Percentiles rank a stretch among this genome's conserved stretches.
phyloP scores from a whole-genome alignment of 257 asterid species.

The Hygrophila difformis region DNA sequence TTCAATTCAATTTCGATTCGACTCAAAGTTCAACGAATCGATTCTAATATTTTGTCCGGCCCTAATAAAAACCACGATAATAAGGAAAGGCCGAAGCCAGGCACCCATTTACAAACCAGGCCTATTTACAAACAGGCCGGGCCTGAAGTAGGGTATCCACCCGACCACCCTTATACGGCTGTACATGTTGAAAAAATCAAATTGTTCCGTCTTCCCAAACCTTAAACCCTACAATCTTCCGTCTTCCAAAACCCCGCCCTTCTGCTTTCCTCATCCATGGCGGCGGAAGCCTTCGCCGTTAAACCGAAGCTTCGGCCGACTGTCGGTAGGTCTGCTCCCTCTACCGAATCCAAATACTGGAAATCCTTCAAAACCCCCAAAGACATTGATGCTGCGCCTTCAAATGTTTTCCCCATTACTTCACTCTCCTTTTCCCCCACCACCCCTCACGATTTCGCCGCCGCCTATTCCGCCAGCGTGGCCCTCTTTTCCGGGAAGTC shows the following conservation, averaged over 20 bases:
- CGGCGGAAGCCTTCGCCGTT: conserved; percentile 53
- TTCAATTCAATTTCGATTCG: too few species aligned
- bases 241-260: too few species aligned
- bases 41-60: too few species aligned
- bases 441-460: conserved; percentile 77
- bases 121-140: too few species aligned
- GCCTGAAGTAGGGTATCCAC: too few species aligned
- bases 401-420: conserved; percentile 37
- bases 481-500: conserved; percentile 48
- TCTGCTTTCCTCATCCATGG: conserved; percentile 22
- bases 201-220: too few species aligned
- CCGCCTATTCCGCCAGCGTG: conserved; percentile 69
- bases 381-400: conserved; percentile 32
- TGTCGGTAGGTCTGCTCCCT: conserved; percentile 33
- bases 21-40: too few species aligned
- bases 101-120: too few species aligned
- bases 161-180: too few species aligned
- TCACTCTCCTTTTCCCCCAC: conserved; percentile 60
- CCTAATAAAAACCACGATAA: too few species aligned
- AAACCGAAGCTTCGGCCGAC: conserved; percentile 63
- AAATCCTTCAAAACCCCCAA: conserved; percentile 70
- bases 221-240: conserved; percentile 27
- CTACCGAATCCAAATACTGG: conserved; percentile 86
- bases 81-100: too few species aligned
- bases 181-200: too few species aligned